Evolutionary conservation across 805 yeast genomes (phyloP), one percentile per base, ranked within the genome.

Genomic region (Candida tallmaniae): DNA sequence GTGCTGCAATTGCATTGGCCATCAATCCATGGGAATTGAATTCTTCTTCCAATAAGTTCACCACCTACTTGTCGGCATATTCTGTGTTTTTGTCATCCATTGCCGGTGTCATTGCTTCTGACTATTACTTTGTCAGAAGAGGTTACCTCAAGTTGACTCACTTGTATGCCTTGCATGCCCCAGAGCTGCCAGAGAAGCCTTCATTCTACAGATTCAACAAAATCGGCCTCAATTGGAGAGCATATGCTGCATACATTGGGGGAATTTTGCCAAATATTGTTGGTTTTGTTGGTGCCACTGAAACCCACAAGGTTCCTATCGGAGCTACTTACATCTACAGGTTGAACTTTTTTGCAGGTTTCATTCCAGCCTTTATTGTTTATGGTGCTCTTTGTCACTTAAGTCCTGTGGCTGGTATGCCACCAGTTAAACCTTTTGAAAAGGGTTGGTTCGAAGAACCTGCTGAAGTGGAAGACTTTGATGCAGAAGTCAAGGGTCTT

Each of bases 241-340:
- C 90, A 2, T 78, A 75, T 45, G 76, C 70, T 21, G 93, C 95
- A 1, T 87, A 87, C 54, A 55, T 87, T 44, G 70, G 80, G 45
- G 95, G 95, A 36, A 80, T 88, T 39, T 64, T 78, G 23, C 93
- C 95, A 30, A 87, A 86, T 50, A 80, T 87, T 51, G 83, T 83
- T 14, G 96, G 96, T 2, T 87, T 87, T 48, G 90, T 81, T 5
- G 87, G 95, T 43, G 87, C 88, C 7, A 78, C 84, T 16, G 84
- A 80, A 25, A 73, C 78, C n/a, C 71, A 67, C 40, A 37, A 31
- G 6, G 94, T 86, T 11, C 94, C 95, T 19, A 62, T 65, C 30
- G 95, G 90, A 21, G 95, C 95, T 8, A 74, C 76, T 39, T 68
- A 75, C 38, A 75, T 87, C 29, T 87, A 83, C 64, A 64, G 80